A percentile compares a stretch with the other conserved stretches of the same genome.
phyloP scores from a whole-genome alignment of 805 yeast species.

The Kazachstania taianensis region DNA sequence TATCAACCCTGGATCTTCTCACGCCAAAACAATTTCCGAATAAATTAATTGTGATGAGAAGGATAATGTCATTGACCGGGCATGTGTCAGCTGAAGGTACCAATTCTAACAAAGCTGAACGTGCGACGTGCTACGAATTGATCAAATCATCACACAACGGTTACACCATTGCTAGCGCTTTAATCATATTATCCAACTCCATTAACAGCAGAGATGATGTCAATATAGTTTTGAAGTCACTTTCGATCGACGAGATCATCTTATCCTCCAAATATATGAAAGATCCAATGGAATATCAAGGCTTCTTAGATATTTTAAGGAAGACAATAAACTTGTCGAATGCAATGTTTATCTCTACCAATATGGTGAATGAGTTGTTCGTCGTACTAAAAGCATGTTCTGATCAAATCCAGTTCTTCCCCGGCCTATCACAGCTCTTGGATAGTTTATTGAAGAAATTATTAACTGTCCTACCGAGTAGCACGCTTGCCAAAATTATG shows the following conservation, averaged over 20 bases:
- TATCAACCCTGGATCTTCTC: slow-evolving; percentile 12
- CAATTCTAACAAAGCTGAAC: slow-evolving; percentile 16
- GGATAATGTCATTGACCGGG: slow-evolving; percentile 20
- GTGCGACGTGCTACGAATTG: slow-evolving; percentile 8
- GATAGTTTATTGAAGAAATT: slow-evolving; percentile 20
- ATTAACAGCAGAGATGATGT: slow-evolving; percentile 16
- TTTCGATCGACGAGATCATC: slow-evolving; percentile 12
- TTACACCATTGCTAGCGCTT: slow-evolving; percentile 19
- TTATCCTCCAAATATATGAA: slow-evolving; percentile 8
- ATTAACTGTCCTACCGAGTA: slow-evolving; percentile 21
- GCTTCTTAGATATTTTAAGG: slow-evolving; percentile 21
- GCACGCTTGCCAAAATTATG: slow-evolving; percentile 8
- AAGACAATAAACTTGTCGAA: slow-evolving; percentile 20
- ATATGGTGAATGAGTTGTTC: slow-evolving; percentile 9
- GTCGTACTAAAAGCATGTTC: slow-evolving; percentile 14
- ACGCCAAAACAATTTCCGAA: slow-evolving; percentile 15
- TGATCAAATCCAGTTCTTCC: slow-evolving; percentile 21
- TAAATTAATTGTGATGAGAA: slow-evolving; percentile 26
- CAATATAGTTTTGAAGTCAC: slow-evolving; percentile 8
- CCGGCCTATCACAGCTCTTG: slow-evolving; percentile 16
- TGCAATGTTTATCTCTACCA: slow-evolving; percentile 13
- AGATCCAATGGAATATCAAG: slow-evolving; percentile 29
- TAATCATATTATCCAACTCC: slow-evolving; percentile 22
- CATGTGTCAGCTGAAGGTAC: slow-evolving; percentile 21
- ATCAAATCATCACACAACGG: slow-evolving; percentile 10